Conservation (phyloP, 2,329 filamentous ascomycete species). For the Xylariaceae sp. region DNA sequence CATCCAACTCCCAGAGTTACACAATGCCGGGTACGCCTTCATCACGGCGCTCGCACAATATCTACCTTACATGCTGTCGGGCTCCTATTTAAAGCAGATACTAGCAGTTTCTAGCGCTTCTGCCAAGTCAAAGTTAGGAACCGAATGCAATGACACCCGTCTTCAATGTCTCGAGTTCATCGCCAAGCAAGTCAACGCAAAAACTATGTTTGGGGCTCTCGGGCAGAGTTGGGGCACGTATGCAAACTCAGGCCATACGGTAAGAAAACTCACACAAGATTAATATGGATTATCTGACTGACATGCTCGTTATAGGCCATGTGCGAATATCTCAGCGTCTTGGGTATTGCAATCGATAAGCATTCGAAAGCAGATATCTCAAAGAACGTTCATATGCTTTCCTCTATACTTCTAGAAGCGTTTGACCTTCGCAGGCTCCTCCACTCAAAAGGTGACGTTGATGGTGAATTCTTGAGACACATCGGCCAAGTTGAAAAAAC, state of each 20-base stretch:
- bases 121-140: slow-evolving; percentile 65
- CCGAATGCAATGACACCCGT: slow-evolving; percentile 68
- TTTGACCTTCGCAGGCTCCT: slow-evolving; percentile 71
- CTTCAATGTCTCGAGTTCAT: slow-evolving; percentile 73
- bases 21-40: slow-evolving; percentile 83
- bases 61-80: slow-evolving; percentile 87
- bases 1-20: slow-evolving; percentile 66
- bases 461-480: slow-evolving; percentile 49
- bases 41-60: slow-evolving; percentile 80
- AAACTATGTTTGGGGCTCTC: slow-evolving; percentile 75
- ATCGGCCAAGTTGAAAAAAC: slow-evolving; percentile 66
- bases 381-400: slow-evolving; percentile 75
- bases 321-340: slow-evolving; percentile 70
- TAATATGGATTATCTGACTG: slow-evolving; percentile 32
- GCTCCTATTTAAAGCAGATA: slow-evolving; percentile 73
- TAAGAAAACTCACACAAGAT: slow-evolving; percentile 49
- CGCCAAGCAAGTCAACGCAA: slow-evolving; percentile 77
- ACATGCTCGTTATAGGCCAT: slow-evolving; percentile 59
- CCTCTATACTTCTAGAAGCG: slow-evolving; percentile 63
- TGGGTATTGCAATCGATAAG: slow-evolving; percentile 75
- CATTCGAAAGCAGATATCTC: slow-evolving; percentile 79
- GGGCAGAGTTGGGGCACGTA: slow-evolving; percentile 74
- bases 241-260: slow-evolving; percentile 64
- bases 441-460: slow-evolving; percentile 52
- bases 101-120: slow-evolving; percentile 76